Percentiles rank a stretch among this genome's conserved stretches.
Conservation (phyloP, 306 rosid genomes). For the Neltuma alba region DNA sequence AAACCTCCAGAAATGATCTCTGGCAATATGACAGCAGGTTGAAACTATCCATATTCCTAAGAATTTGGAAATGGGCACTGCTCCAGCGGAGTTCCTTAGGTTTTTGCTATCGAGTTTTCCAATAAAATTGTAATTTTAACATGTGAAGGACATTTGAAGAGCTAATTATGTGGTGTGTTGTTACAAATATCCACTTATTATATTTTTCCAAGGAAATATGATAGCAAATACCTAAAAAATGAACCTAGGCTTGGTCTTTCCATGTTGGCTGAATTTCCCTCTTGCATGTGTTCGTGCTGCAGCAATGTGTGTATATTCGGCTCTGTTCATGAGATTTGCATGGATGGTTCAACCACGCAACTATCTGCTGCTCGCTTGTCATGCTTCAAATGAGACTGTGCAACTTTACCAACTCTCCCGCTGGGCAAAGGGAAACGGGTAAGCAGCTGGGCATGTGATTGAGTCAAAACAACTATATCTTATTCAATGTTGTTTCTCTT, state of each 20-base stretch:
- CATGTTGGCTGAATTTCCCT: constrained; percentile 4
- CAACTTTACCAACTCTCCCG: constrained; percentile 75
- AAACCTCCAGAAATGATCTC: constrained; percentile 98
- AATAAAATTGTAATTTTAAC: neutral
- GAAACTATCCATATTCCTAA: neutral
- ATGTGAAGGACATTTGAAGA: neutral
- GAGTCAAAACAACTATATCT: neutral
- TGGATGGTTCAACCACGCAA: constrained; percentile 86
- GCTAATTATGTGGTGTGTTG: neutral
- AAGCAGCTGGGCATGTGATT: constrained; percentile 20
- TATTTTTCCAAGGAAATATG: neutral
- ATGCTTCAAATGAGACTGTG: constrained; percentile 70
- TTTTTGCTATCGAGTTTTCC: neutral
- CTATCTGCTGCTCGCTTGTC: constrained; percentile 66
- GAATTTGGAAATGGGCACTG: neutral
- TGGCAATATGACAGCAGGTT: constrained; percentile 96
- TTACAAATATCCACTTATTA: neutral
- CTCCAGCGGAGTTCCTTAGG: neutral
- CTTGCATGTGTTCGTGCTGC: constrained; percentile 36
- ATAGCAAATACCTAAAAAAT: neutral
- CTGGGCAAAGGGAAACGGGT: constrained; percentile 66
- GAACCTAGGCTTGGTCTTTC: neutral
- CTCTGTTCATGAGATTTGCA: constrained; percentile 75
- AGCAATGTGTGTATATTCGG: constrained; percentile 80
- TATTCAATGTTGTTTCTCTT: neutral